Evolutionary conservation across 306 rosid genomes (phyloP), one percentile per base, ranked within the genome.

Genomic region (Benincasa hispida): DNA sequence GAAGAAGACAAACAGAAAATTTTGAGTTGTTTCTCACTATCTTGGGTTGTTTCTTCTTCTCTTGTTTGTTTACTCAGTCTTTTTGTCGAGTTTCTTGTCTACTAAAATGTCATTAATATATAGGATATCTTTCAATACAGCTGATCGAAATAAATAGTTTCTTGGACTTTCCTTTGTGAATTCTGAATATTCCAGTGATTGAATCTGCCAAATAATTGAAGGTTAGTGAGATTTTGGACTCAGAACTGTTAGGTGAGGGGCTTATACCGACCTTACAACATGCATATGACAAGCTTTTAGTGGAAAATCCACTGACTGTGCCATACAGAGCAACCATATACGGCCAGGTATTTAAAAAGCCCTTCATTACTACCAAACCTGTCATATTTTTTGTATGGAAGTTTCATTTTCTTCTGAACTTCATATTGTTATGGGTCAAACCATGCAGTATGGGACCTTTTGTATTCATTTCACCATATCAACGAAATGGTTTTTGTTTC

Each of bases 181-280:
- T 35, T 35, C 27, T 34, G 27, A 34, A 8, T 35, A 15, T 41
- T n/a, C 21, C 18, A 39, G 48, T 75, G 25, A 24, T 54, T 57
- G 37, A 41, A 42, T 48, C 13, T 77, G 80, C 47, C 18, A 47
- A 61, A 24, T 30, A 48, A 77, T 77, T 62, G 78, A 84, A 93
- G 97, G 96, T 93, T n/a, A 93, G 97, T 51, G 98, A 93, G 88
- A 93, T 93, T 85, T 83, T 93, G 60, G 96, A 93, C 82, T 90
- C 98, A 1, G 98, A 93, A 69, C 83, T 93, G 66, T 75, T 93
- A 70, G 98, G 98, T 21, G 98, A 93, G 86, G 98, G 98, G 81
- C 93, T 93, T 72, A 91, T 93, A 83, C 98, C 97, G 14, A 88
- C 94, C 70, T 74, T 93, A 54, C 97, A 90, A 56, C 96, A 93